Conservation (phyloP, 2,329 filamentous ascomycete species). For the Alternaria ventricosa region DNA sequence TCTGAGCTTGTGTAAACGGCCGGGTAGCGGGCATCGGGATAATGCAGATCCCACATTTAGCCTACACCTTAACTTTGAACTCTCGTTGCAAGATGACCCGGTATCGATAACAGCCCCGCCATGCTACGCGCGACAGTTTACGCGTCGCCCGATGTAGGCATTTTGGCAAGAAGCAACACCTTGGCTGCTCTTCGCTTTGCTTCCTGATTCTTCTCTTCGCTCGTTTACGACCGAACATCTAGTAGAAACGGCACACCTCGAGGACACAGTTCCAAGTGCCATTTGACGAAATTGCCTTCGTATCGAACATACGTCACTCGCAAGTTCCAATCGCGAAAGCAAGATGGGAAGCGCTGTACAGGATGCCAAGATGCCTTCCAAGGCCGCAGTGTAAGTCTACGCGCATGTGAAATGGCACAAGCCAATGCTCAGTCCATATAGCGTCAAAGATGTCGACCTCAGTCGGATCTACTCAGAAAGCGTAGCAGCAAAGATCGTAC, state of each 20-base stretch:
- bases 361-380: neutral
- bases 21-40: constrained; percentile 31
- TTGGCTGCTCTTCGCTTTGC: constrained; percentile 6
- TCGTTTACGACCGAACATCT: neutral
- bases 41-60: constrained; percentile 33
- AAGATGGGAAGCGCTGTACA: constrained; percentile 9
- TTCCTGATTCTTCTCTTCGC: neutral
- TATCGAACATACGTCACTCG: neutral
- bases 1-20: neutral
- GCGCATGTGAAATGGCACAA: neutral
- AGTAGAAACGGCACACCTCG: neutral
- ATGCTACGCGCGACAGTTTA: constrained; percentile 1
- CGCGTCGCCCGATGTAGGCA: neutral
- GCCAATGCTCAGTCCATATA: neutral
- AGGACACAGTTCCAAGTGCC: neutral
- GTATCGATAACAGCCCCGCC: constrained; percentile 22
- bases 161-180: neutral
- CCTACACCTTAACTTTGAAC: constrained; percentile 3
- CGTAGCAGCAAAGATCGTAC: constrained; percentile 39
- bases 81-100: constrained; percentile 29
- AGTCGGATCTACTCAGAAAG: constrained; percentile 39
- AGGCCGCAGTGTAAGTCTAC: constrained; percentile 13
- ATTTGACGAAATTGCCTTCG: neutral
- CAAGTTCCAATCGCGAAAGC: neutral
- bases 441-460: constrained; percentile 36